Evolutionary conservation across 768 basidiomycete species (phyloP), one percentile per base, ranked within the genome.

Genomic region (Boletellus ananiceps): DNA sequence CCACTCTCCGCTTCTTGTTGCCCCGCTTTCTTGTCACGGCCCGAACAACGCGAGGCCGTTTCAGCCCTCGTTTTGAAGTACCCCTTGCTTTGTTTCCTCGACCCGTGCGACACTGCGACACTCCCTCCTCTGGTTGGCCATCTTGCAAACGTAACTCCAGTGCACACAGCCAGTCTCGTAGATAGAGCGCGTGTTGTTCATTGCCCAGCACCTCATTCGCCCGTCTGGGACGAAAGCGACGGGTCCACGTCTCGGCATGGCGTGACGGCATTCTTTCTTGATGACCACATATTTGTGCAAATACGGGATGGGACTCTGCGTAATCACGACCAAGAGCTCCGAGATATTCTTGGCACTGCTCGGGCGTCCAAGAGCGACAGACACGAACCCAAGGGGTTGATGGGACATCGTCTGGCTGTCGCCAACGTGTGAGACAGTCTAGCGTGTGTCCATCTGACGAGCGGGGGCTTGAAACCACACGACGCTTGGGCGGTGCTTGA

Each of bases 121-220:
- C 36, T 3, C 47, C 46, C 41, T 47, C 44, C 47, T 47, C 50
- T 45, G 52, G 35, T 16, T 36, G 41, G 35, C 44, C 31, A 42
- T 40, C 50, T 33, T 39, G 57, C 16, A 77, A 65, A n/a, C 79
- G 77, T 19, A 92, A 58, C 53, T 81, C 79, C 12, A 89, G 75
- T n/a, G 86, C 82, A 21, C 68, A 67, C 41, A 94, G 73, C 92
- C 92, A 94, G 44, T 86, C 80, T 34, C 86, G 79, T 47, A 94
- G 71, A 65, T 84, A 88, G 23, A 73, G 57, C 1, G 91, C 85
- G 42, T 80, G 78, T 8, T 67, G 62, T 63, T 88, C 82, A 60
- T 93, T 93, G 7, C 89, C 89, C 1, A 95, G 72, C 4, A 93
- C 81, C 52, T 93, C 80, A 19, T 78, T 75, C 12, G 90, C 89